Base-by-base conservation (phyloP, 345 rosid genomes). In the Linum lewisii region DNA sequence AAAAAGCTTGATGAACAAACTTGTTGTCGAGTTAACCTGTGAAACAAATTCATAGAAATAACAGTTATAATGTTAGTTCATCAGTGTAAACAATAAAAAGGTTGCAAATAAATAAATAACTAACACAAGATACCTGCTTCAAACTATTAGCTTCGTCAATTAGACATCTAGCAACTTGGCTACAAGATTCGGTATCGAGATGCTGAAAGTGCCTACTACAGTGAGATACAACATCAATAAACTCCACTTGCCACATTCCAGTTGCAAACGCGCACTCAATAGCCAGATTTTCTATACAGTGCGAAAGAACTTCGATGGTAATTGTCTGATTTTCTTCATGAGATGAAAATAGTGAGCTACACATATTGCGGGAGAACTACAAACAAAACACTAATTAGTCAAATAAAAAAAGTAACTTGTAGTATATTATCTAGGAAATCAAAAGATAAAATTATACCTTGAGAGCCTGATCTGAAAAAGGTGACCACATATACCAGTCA, bases 291-390 rank as follows among this genome's bases (percentile, higher is more conserved):
- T n/a, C n/a, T n/a, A 42, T 64, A 79, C 70, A 84, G 64, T 57
- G 52, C 58, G 13, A 85, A 58, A 53, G 84, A n/a, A n/a, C n/a
- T n/a, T 77, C 78, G 68, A 72, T 58, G 26, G 67, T 36, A 58
- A 74, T 49, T 0, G 76, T 75, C 60, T 67, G 66, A 50, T 53
- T 66, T 21, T 59, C 63, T 25, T 76, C 85, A 54, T 77, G 70
- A n/a, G 57, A 38, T 18, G 69, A 74, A 49, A 84, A 76, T 58
- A 86, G 63, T 56, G 75, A 73, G 54, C 86, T 83, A 75, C 87
- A 81, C 51, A 84, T 56, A 70, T 75, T 74, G 54, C 79, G 79
- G 64, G 83, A 78, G 77, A 89, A 85, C 97, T 93, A 80, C 68
- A 73, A 51, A 71, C 0, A 52, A 16, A 51, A 56, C 36, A 67